Evolutionary conservation across 352 stramenopile genomes (phyloP), one percentile per base, ranked within the genome.

Genomic region (Saprolegnia parasitica): DNA sequence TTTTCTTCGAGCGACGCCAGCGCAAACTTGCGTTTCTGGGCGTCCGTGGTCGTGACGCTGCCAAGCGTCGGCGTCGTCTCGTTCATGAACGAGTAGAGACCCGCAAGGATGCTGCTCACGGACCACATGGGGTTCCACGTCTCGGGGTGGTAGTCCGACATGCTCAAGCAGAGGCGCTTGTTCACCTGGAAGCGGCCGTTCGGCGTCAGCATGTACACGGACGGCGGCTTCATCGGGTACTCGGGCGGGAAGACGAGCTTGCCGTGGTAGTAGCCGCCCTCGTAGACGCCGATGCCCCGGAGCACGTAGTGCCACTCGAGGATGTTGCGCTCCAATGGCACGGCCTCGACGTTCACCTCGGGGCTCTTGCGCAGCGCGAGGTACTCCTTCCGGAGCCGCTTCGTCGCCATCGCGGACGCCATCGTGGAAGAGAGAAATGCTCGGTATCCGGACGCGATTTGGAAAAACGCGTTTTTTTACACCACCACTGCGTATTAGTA

Each of bases 61-160:
- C 93, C 93, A 18, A 96, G 78, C 18, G 93, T 98, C 26, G 89
- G 77, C 63, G 77, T 75, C 20, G 74, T 64, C n/a, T 72, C 76
- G 15, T 67, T 71, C 90, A 98, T 97, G 75, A 99, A 99, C 4
- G 91, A 98, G 72, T 97, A 97, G 16, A 99, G 76, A 0, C 96
- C 96, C 54, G 90, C 98, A 65, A 99, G 81, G 73, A 99, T 98
- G 46, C 93, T 98, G 68, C 82, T 93, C 39, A 98, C 91, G 39
- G 83, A 96, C 95, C 95, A 98, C 89, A 98, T 97, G 23, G 96
- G 96, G 77, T 98, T 98, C 96, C 96, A 98, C 16, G 86, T 96
- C 76, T 98, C 93, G 8, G 92, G 92, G 68, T 98, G 94, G 77
- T 97, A 98, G 76, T 98, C 95, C 56, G 86, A 96, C 93, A 98